A percentile compares a stretch with the other conserved stretches of the same genome.
These are phyloP conservation scores for Stropharia rugosoannulata DNA, from an alignment of 768 basidiomycete species.

Conservation along the genomic window DNA sequence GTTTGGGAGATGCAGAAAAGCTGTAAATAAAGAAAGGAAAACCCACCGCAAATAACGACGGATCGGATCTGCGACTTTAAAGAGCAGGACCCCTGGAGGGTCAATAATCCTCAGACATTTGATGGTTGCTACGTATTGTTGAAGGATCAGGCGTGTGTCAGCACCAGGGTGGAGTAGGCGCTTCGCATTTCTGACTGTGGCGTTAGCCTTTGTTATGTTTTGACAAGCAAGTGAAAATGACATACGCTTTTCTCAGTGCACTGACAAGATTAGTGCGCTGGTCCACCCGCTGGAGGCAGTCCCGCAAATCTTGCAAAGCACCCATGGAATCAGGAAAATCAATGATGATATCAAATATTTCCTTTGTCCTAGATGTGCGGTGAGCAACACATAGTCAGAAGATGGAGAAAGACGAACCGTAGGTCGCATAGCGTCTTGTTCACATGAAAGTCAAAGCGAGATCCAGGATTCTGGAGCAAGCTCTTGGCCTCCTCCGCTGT, in stretches of 20 bases:
- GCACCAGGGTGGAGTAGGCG: slow-evolving; percentile 95
- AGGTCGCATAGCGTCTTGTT: slow-evolving; percentile 89
- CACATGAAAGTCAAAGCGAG: slow-evolving; percentile 89
- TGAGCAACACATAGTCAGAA: neutral
- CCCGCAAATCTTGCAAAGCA: slow-evolving; percentile 86
- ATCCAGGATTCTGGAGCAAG: slow-evolving; percentile 75
- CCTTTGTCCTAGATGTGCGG: slow-evolving; percentile 49
- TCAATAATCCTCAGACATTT: slow-evolving; percentile 88
- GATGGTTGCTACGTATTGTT: slow-evolving; percentile 91
- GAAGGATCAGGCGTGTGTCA: slow-evolving; percentile 87
- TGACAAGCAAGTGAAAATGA: neutral
- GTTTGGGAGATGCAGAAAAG: neutral
- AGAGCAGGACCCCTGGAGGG: slow-evolving; percentile 88
- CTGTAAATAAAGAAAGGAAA: neutral
- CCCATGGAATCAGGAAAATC: slow-evolving; percentile 88
- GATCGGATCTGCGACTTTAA: slow-evolving; percentile 93
- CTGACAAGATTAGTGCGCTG: slow-evolving; percentile 76
- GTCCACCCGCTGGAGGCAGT: slow-evolving; percentile 79
- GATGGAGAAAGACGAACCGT: slow-evolving; percentile 46
- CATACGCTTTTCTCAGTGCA: slow-evolving; percentile 78
- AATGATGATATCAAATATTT: slow-evolving; percentile 96
- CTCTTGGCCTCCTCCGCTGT: slow-evolving; percentile 69
- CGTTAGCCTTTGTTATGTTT: neutral
- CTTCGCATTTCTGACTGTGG: slow-evolving; percentile 65
- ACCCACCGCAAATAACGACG: slow-evolving; percentile 79